These are phyloP conservation scores for Naumovozyma baii DNA, from an alignment of 805 yeast genomes.

Conservation along the genomic window DNA sequence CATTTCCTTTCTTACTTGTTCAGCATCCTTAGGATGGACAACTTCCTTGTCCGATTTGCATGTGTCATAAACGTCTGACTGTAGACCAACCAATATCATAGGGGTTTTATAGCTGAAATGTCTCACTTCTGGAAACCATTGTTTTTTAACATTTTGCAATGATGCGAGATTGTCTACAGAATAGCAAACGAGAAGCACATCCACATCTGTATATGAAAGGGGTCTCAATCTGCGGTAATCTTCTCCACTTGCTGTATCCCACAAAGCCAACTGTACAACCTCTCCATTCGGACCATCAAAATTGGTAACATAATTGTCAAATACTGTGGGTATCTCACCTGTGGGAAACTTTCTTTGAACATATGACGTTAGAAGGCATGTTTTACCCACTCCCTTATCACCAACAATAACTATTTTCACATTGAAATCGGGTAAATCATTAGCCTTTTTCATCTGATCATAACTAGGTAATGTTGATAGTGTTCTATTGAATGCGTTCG, in stretches of 20 bases:
- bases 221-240: slow-evolving; percentile 77
- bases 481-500: slow-evolving; percentile 14
- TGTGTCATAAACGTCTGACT: slow-evolving; percentile 47
- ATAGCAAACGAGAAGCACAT: slow-evolving; percentile 67
- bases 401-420: slow-evolving; percentile 73
- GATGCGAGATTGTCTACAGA: slow-evolving; percentile 54
- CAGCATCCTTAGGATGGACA: slow-evolving; percentile 40
- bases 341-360: slow-evolving; percentile 58
- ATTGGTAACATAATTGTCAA: slow-evolving; percentile 64
- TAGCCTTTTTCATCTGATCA: slow-evolving; percentile 16
- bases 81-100: slow-evolving; percentile 71
- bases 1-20: slow-evolving; percentile 44
- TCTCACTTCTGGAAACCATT: slow-evolving; percentile 80
- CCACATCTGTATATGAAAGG: slow-evolving; percentile 68
- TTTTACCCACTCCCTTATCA: slow-evolving; percentile 88
- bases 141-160: slow-evolving; percentile 62
- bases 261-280: slow-evolving; percentile 57
- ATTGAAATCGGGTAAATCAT: slow-evolving; percentile 30
- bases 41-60: no score
- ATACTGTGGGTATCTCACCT: slow-evolving; percentile 70
- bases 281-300: slow-evolving; percentile 41
- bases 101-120: slow-evolving; percentile 80
- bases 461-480: slow-evolving; percentile 22
- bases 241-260: slow-evolving; percentile 92
- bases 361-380: slow-evolving; percentile 58